A percentile compares a stretch with the other conserved stretches of the same genome.
Evolutionary conservation across 768 basidiomycete species (phyloP).

Genomic region (Tylopilus intermedius): DNA sequence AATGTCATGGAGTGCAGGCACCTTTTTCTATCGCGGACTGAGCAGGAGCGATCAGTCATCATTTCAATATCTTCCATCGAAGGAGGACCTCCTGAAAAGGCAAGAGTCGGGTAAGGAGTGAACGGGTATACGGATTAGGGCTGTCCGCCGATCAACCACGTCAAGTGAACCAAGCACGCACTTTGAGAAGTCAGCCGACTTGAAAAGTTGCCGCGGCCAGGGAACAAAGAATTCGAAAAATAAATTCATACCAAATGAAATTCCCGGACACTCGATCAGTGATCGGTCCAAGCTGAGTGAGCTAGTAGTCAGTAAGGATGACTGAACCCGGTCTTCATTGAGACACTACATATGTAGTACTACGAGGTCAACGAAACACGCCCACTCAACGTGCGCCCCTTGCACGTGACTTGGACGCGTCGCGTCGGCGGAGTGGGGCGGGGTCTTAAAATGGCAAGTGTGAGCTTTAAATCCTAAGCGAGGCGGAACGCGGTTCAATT

Average conservation of each 20-base stretch:
- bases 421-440: conserved; percentile 31
- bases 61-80: conserved; percentile 28
- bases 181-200: background rate
- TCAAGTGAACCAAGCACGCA: conserved; percentile 3
- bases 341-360: background rate
- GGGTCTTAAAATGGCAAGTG: conserved; percentile 29
- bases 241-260: conserved; percentile 1
- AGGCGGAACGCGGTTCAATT: conserved; percentile 18
- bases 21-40: conserved; percentile 29
- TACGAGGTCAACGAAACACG: background rate
- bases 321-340: background rate
- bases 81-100: conserved; percentile 25
- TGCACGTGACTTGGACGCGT: conserved; percentile 28
- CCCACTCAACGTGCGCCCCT: background rate
- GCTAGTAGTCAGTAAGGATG: background rate
- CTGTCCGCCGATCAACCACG: conserved; percentile 7
- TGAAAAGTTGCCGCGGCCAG: background rate
- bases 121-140: background rate
- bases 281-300: conserved; percentile 7
- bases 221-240: background rate
- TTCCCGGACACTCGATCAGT: conserved; percentile 17
- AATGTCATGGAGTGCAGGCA: conserved; percentile 14
- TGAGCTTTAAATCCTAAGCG: conserved; percentile 30
- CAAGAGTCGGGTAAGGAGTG: conserved; percentile 12
- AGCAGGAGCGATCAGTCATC: conserved; percentile 26